These are phyloP conservation scores for Hippophae gyantsensis DNA, from an alignment of 306 rosid species.

Conservation along the genomic window DNA sequence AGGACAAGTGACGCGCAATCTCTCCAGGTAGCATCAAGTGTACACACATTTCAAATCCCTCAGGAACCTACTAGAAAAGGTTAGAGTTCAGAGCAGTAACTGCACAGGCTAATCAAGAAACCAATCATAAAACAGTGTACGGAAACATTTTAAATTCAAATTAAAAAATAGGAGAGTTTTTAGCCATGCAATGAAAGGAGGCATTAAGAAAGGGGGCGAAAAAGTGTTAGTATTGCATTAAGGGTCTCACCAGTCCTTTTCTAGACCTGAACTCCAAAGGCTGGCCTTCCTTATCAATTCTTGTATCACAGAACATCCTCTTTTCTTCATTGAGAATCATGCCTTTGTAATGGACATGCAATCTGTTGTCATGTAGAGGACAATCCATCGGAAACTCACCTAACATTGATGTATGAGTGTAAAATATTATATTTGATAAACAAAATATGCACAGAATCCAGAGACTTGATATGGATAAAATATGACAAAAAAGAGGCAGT, in stretches of 20 bases:
- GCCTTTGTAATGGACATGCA: conserved; percentile 86
- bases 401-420: conserved; percentile 27
- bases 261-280: conserved; percentile 79
- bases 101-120: too few relatives aligned
- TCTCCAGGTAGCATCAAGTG: conserved; percentile 96
- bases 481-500: neutral
- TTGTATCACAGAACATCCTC: conserved; percentile 55
- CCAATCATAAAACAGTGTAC: too few relatives aligned
- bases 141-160: neutral
- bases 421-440: conserved; percentile 9
- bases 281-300: conserved; percentile 70
- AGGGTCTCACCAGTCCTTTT: conserved; percentile 63
- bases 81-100: neutral
- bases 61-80: conserved; percentile 53
- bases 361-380: conserved; percentile 94
- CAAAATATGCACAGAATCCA: too few relatives aligned
- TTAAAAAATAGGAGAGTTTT: neutral
- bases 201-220: neutral
- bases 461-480: neutral
- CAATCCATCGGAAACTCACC: conserved; percentile 99
- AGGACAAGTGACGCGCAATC: conserved; percentile 79
- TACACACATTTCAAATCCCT: conserved; percentile 91
- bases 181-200: neutral
- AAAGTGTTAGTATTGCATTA: conserved; percentile 21
- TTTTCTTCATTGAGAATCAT: conserved; percentile 29